A percentile compares a stretch with the other conserved stretches of the same genome.
Evolutionary conservation across 1,284 basidiomycete species (phyloP).

Genomic region (Earliella scabrosa): DNA sequence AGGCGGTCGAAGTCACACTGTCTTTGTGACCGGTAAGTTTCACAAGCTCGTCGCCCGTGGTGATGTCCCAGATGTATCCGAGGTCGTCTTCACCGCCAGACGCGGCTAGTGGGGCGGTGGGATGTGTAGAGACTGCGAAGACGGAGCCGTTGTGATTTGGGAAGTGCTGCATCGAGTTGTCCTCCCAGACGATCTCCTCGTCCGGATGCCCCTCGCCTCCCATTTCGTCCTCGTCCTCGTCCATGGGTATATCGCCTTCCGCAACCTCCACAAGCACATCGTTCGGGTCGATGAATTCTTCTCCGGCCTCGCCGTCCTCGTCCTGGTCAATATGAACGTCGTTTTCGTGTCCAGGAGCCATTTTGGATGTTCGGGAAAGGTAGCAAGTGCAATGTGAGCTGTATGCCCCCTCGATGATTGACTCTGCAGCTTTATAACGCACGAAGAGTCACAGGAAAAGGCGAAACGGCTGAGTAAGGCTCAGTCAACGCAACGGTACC

Average conservation of each 20-base stretch:
- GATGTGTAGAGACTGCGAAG: constrained; percentile 87
- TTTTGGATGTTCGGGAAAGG: constrained; percentile 8
- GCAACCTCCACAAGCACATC: constrained; percentile 67
- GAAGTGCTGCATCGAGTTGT: constrained; percentile 74
- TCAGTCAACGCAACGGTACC: constrained; percentile 1
- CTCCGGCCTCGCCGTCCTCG: constrained; percentile 33
- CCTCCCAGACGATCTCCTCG: constrained; percentile 49
- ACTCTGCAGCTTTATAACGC: constrained; percentile 7
- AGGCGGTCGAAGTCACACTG: constrained; percentile 83
- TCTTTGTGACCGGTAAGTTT: constrained; percentile 92
- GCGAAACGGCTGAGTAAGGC: constrained; percentile 19
- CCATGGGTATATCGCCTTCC: constrained; percentile 76
- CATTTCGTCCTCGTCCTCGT: constrained; percentile 70
- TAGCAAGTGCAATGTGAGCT: background rate
- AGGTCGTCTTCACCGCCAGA: constrained; percentile 97
- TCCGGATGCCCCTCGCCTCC: constrained; percentile 42
- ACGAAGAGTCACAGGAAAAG: background rate
- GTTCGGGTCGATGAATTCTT: constrained; percentile 61
- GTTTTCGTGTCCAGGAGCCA: constrained; percentile 32
- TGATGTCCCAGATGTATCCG: constrained; percentile 93
- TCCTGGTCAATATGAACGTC: constrained; percentile 46
- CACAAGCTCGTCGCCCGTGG: constrained; percentile 80
- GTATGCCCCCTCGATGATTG: background rate
- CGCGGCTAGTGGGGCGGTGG: constrained; percentile 82
- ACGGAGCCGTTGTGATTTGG: constrained; percentile 72